Percentiles rank a stretch among this genome's conserved stretches.
Conservation (phyloP, 495 filamentous ascomycete species). For the Hypoxylon perforatum region DNA sequence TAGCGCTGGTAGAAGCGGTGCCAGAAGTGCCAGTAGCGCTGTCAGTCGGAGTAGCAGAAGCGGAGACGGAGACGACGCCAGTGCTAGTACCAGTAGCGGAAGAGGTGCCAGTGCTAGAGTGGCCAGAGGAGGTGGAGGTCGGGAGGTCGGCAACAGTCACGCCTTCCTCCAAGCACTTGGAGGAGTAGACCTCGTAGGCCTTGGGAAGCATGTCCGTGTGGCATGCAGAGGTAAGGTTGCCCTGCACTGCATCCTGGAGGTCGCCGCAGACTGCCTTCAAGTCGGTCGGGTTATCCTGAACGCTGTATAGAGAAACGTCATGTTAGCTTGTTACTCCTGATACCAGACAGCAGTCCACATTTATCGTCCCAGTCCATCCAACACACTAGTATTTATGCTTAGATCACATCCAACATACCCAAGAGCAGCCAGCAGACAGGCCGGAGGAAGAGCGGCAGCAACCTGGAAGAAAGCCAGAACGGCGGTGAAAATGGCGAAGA, state of each 20-base stretch:
- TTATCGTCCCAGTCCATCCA: neutral
- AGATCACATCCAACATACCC: constrained; percentile 38
- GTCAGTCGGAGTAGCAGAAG: constrained; percentile 24
- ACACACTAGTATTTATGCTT: no score
- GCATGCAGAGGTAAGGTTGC: constrained; percentile 49
- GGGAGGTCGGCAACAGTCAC: constrained; percentile 45
- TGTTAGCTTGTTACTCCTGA: neutral
- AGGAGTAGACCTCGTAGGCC: constrained; percentile 45
- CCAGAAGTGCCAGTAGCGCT: constrained; percentile 12
- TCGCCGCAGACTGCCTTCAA: constrained; percentile 46
- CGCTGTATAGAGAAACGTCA: constrained; percentile 18
- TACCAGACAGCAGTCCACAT: neutral
- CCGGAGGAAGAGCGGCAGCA: constrained; percentile 46
- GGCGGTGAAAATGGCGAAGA: constrained; percentile 44
- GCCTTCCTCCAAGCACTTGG: constrained; percentile 46
- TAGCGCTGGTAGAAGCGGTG: constrained; percentile 27
- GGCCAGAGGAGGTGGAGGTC: constrained; percentile 31
- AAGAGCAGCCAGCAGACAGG: constrained; percentile 49
- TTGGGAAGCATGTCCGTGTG: constrained; percentile 34
- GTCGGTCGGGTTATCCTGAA: constrained; percentile 48
- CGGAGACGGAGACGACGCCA: constrained; percentile 13
- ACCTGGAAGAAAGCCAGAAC: constrained; percentile 45
- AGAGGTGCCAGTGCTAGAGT: constrained; percentile 27
- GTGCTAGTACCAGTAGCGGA: constrained; percentile 19
- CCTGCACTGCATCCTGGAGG: constrained; percentile 39